A percentile compares a stretch with the other conserved stretches of the same genome.
These are phyloP conservation scores for Aspergillus incahuasiensis DNA, from an alignment of 495 filamentous ascomycete species.

Conservation along the genomic window DNA sequence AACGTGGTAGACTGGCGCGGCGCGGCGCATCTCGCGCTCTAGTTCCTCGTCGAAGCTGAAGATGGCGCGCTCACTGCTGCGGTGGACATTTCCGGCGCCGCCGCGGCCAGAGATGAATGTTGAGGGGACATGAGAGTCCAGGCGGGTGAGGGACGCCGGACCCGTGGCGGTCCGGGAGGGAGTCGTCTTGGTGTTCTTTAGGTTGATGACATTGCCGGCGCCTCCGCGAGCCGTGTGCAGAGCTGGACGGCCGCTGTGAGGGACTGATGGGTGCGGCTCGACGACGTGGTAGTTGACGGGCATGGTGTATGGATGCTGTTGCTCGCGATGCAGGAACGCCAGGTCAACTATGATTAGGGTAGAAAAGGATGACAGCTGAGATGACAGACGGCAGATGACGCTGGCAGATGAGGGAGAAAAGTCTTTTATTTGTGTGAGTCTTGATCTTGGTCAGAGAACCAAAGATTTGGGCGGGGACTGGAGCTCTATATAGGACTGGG, in stretches of 20 bases:
- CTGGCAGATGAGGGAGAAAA: not conserved
- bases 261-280: constrained; percentile 75
- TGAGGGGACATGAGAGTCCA: constrained; percentile 35
- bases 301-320: constrained; percentile 1
- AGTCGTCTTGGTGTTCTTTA: constrained; percentile 62
- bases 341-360: no score
- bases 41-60: constrained; percentile 94
- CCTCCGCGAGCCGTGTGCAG: constrained; percentile 82
- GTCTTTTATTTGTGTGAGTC: constrained; percentile 12
- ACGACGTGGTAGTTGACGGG: constrained; percentile 59
- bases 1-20: constrained; percentile 70
- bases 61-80: constrained; percentile 59
- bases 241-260: constrained; percentile 52
- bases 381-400: not conserved
- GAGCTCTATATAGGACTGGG: constrained; percentile 18
- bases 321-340: constrained; percentile 14
- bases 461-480: constrained; percentile 21
- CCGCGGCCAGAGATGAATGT: constrained; percentile 78
- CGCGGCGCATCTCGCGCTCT: constrained; percentile 58
- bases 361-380: not conserved
- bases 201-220: constrained; percentile 71
- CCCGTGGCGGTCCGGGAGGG: constrained; percentile 46
- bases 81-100: constrained; percentile 83
- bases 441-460: constrained; percentile 16
- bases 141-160: constrained; percentile 45